Percentiles rank a stretch among this genome's conserved stretches.
Evolutionary conservation across 768 basidiomycete species (phyloP).

Genomic region (Mycena rebaudengoi): DNA sequence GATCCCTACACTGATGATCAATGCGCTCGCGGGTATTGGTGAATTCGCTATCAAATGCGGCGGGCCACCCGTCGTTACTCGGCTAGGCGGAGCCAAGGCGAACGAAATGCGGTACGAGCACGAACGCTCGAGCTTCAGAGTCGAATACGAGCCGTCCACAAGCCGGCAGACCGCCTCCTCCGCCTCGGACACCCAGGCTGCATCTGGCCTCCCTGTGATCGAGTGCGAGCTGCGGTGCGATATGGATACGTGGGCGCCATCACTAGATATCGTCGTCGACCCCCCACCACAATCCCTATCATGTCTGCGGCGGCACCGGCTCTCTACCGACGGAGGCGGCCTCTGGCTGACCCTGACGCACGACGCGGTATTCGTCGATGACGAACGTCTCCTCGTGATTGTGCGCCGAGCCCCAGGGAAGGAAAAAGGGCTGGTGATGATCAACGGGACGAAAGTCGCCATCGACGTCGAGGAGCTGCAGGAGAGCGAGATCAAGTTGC

Average conservation of each 20-base stretch:
- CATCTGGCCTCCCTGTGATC: constrained; percentile 58
- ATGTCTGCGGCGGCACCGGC: constrained; percentile 85
- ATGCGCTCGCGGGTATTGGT: constrained; percentile 87
- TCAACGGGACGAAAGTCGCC: constrained; percentile 86
- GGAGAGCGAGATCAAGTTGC: constrained; percentile 84
- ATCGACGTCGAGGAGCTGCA: constrained; percentile 92
- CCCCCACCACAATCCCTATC: constrained; percentile 88
- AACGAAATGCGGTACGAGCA: constrained; percentile 86
- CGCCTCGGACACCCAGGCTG: constrained; percentile 28
- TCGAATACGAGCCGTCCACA: constrained; percentile 82
- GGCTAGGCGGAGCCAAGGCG: constrained; percentile 80
- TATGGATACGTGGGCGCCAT: constrained; percentile 85
- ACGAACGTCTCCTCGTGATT: constrained; percentile 78
- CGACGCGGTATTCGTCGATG: constrained; percentile 77
- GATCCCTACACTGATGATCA: constrained; percentile 94
- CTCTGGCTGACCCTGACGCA: constrained; percentile 94
- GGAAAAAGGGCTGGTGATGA: constrained; percentile 85
- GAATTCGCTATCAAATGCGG: constrained; percentile 97
- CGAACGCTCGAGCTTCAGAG: constrained; percentile 79
- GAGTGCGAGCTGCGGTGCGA: constrained; percentile 95
- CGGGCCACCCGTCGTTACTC: constrained; percentile 90
- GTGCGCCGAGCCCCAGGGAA: constrained; percentile 79
- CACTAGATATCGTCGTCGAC: constrained; percentile 89
- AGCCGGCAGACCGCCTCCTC: constrained; percentile 49
- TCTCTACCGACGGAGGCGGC: constrained; percentile 89